Conservation (phyloP, 1,284 basidiomycete species). For the Anthracocystis setariae region DNA sequence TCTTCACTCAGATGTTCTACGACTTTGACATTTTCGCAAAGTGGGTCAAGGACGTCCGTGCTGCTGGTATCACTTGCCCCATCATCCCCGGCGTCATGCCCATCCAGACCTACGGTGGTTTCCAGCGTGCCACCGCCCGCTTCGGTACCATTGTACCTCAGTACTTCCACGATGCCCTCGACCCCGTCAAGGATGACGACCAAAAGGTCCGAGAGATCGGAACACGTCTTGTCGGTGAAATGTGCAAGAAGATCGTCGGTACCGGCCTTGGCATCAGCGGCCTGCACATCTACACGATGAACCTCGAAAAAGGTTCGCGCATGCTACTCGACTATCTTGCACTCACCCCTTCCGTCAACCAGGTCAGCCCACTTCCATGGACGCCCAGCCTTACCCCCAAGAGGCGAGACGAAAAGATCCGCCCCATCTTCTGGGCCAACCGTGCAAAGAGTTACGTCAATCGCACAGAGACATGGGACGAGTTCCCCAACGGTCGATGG, state of each 20-base stretch:
- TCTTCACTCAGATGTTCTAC: slow-evolving; percentile 97
- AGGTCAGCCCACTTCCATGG: slow-evolving; percentile 65
- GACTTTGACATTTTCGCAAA: slow-evolving; percentile 84
- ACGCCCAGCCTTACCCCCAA: slow-evolving; percentile 64
- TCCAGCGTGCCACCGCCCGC: slow-evolving; percentile 87
- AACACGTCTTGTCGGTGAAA: slow-evolving; percentile 63
- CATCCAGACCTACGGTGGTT: slow-evolving; percentile 97
- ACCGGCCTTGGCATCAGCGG: slow-evolving; percentile 62
- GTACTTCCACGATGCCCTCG: slow-evolving; percentile 80
- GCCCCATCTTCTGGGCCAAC: slow-evolving; percentile 68
- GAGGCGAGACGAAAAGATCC: slow-evolving; percentile 65
- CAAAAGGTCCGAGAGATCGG: slow-evolving; percentile 60
- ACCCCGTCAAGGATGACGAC: slow-evolving; percentile 80
- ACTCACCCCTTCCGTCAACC: slow-evolving; percentile 61
- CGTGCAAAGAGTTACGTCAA: slow-evolving; percentile 64
- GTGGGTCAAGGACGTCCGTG: slow-evolving; percentile 77
- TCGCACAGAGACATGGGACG: slow-evolving; percentile 79
- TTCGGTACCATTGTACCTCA: slow-evolving; percentile 87
- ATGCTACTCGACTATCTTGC: slow-evolving; percentile 67
- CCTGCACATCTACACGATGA: slow-evolving; percentile 68
- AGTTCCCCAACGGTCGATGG: slow-evolving; percentile 98
- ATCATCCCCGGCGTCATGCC: slow-evolving; percentile 97
- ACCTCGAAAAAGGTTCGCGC: slow-evolving; percentile 65
- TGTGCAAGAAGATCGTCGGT: slow-evolving; percentile 64
- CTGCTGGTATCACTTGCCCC: slow-evolving; percentile 81